Base-by-base conservation (phyloP, 2,329 filamentous ascomycete genomes). In the Westerdykella aurantiaca region DNA sequence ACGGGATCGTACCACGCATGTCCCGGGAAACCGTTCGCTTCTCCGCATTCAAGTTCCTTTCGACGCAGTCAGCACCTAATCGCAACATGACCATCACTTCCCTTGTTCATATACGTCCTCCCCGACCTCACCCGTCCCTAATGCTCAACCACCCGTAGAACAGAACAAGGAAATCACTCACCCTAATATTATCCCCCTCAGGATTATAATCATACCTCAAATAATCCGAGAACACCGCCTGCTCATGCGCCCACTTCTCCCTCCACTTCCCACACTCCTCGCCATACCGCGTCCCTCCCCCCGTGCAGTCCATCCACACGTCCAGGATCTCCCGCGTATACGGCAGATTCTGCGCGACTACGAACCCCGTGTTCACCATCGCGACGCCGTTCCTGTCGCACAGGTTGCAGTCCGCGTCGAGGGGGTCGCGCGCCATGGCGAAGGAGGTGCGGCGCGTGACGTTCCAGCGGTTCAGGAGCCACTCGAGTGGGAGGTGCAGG, bases 401-500 rank as follows among this genome's bases (percentile, higher is more conserved):
- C 52, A 69, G 70, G 2, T 49, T 46, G 23, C 49, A 39, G 2
- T 45, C 52, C n/a, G 46, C 45, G 33, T 64, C 43, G 23, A 41
- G 23, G 5, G 67, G 62, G 18, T 73, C 71, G 41, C 63, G 53
- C 4, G 72, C 64, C 54, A 73, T 61, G 4, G 70, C 63, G 33
- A 75, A 52, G 7, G 69, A 61, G 0, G 69, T 73, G 2, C 66
- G 52, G 0, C 56, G 47, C 9, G 57, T 62, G 38, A 74, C 60
- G 42, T 69, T 63, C 73, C 72, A 75, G 34, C 69, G 63, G 51
- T 72, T 73, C 52, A 76, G 64, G 6, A 76, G 64, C 68, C 71
- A 75, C 56, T 76, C 73, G 13, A 74, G 45, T 2, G 72, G 72
- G 1, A 76, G 52, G 29, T 72, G 63, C 1, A 68, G 63, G 42